Conservation (phyloP, 345 rosid genomes). For the Ceriops tagal region DNA sequence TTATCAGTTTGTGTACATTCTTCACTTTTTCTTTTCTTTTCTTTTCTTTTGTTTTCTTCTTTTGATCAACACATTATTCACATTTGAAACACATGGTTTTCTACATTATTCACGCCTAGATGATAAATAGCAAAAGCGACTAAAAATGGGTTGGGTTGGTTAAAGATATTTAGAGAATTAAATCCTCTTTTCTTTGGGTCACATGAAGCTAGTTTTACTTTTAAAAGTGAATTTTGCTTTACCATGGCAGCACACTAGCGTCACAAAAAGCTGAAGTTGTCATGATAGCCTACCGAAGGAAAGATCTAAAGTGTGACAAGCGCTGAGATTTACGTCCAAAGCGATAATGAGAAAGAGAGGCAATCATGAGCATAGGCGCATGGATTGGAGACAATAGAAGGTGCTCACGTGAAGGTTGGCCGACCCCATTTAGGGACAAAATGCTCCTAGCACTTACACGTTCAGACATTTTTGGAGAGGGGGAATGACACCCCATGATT, state of each 20-base stretch:
- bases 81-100: no score
- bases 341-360: background rate
- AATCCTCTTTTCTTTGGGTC: no score
- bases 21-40: no score
- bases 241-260: no score
- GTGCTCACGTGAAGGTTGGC: conserved; percentile 45
- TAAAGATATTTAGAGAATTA: no score
- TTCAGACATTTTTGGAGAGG: background rate
- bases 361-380: conserved; percentile 17
- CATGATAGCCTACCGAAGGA: background rate
- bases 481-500: conserved; percentile 9
- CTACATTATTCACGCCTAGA: background rate
- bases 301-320: background rate
- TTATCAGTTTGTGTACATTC: no score
- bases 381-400: conserved; percentile 45
- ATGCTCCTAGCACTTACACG: background rate
- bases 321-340: background rate
- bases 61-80: no score
- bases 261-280: no score
- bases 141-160: background rate
- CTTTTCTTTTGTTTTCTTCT: no score
- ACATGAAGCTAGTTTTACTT: no score
- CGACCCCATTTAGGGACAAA: conserved; percentile 30
- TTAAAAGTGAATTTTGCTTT: no score
- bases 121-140: background rate